Base-by-base conservation (phyloP, 495 filamentous ascomycete species). In the Penicillium chermesinum region DNA sequence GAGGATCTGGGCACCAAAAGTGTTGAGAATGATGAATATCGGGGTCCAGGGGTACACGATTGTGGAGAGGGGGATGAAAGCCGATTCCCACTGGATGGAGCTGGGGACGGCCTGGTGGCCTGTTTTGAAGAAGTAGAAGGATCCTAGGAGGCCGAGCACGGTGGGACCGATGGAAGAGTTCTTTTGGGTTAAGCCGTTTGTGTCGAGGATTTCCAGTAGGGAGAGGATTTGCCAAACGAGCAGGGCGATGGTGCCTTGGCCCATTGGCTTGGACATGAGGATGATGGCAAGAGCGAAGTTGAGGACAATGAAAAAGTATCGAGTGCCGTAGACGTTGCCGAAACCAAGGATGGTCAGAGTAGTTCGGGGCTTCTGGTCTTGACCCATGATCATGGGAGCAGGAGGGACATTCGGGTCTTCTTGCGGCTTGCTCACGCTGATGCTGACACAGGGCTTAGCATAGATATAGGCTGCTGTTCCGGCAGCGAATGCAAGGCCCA, bases 91-190 rank as follows among this genome's bases (percentile, higher is more conserved):
- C 58, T 99, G 94, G 63, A 99, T 94, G 49, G 80, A 84, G 55
- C 81, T 77, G 17, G 96, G 78, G 0, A 83, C 85, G 13, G 91
- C 91, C 66, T 97, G 94, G 67, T 99, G 93, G 53, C 93, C 93
- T 1, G 93, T 99, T 57, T 91, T 95, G 82, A 99, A 99, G 74
- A 84, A 99, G 71, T 95, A 82, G 64, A 89, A 95, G 53, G 83
- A 86, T 39, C 89, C 94, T 1, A 99, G 76, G 13, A 96, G 66
- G 32, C 81, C 94, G 9, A 99, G 75, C 33, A 95, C 74, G 17
- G 90, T 72, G 17, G 94, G 91, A 0, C 90, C 93, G 59, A 97
- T 83, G 25, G 86, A 65, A 2, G 86, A 84, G 55, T 80, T 77
- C 35, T 74, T 63, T 10, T 59, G 56, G 1, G 78, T 70, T 1